Evolutionary conservation across 768 basidiomycete species (phyloP).

Genomic region (Russula compacta): DNA sequence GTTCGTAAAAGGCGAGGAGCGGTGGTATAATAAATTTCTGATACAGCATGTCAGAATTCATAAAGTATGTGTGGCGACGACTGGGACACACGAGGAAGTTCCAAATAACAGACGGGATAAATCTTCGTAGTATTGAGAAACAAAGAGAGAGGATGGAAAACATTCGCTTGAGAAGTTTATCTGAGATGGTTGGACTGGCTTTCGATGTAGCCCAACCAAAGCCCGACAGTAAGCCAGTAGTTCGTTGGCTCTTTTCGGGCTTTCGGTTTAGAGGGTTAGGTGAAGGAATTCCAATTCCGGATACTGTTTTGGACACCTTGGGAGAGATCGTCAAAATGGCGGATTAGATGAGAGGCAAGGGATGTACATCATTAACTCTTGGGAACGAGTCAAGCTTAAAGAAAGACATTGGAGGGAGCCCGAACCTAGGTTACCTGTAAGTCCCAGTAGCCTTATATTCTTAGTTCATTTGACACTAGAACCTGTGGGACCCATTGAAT

Average conservation of each 20-base stretch:
- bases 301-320: background rate
- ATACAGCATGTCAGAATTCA: background rate
- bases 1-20: conserved; percentile 7
- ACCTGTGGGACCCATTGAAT: background rate
- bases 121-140: conserved; percentile 1
- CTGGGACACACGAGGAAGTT: background rate
- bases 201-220: background rate
- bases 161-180: background rate
- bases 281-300: background rate
- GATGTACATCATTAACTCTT: background rate
- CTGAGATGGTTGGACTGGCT: background rate
- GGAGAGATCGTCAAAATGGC: background rate
- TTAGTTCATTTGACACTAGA: background rate
- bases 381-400: background rate
- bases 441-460: background rate
- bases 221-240: background rate
- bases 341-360: background rate
- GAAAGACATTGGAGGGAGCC: background rate
- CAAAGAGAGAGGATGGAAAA: background rate
- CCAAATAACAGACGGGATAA: background rate
- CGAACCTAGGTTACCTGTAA: background rate
- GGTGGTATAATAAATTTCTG: conserved; percentile 2
- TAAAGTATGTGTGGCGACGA: background rate
- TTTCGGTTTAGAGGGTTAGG: background rate
- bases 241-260: background rate